phyloP scores from a whole-genome alignment of 768 basidiomycete genomes.

The Boletellus sp. region DNA sequence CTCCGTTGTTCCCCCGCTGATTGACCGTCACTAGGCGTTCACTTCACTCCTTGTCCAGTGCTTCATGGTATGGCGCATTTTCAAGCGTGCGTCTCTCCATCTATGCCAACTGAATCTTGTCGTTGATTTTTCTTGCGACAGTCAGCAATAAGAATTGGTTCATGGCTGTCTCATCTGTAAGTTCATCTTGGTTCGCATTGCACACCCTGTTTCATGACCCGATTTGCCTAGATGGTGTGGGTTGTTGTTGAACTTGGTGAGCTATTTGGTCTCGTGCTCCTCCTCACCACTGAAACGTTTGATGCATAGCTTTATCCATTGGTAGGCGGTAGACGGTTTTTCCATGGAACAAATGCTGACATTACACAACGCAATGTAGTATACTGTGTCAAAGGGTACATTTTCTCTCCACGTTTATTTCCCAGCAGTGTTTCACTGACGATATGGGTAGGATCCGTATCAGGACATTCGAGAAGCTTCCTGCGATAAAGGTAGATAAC shows the following conservation, averaged over 20 bases:
- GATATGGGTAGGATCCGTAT: conserved; percentile 33
- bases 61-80: conserved; percentile 50
- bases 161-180: conserved; percentile 31
- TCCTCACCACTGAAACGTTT: conserved; percentile 1
- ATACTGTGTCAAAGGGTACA: conserved; percentile 36
- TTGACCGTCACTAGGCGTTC: conserved; percentile 26
- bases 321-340: conserved; percentile 22
- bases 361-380: conserved; percentile 22
- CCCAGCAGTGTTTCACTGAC: conserved; percentile 1
- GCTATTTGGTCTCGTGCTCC: background rate
- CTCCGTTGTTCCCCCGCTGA: background rate
- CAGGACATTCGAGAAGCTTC: conserved; percentile 42
- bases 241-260: conserved; percentile 39
- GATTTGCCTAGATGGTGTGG: conserved; percentile 20
- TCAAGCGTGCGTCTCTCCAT: conserved; percentile 37
- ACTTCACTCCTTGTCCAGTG: conserved; percentile 53
- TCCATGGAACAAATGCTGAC: conserved; percentile 2
- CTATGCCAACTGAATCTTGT: background rate
- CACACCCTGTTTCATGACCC: background rate
- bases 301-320: conserved; percentile 27
- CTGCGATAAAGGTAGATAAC: conserved; percentile 38
- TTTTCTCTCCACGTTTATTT: background rate
- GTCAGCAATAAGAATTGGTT: conserved; percentile 47
- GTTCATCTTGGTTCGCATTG: background rate
- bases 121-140: conserved; percentile 20